A percentile compares a stretch with the other conserved stretches of the same genome.
phyloP scores from a whole-genome alignment of 2,329 filamentous ascomycete species.

The Ophiostoma populinum region DNA sequence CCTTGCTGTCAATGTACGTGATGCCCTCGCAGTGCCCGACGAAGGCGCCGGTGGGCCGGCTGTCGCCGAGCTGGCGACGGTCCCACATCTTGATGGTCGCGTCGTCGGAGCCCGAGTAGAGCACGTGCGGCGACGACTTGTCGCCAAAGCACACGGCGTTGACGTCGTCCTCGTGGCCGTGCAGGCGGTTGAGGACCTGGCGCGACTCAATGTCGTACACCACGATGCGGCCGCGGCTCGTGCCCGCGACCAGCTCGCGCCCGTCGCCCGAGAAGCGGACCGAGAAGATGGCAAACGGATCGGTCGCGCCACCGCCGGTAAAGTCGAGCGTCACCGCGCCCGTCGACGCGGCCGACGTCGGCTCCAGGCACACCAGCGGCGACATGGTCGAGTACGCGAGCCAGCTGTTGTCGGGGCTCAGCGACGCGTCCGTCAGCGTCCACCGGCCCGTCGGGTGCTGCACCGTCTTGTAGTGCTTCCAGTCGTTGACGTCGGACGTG shows the following conservation, averaged over 20 bases:
- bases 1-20: conserved; percentile 54
- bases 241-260: conserved; percentile 77
- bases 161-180: conserved; percentile 73
- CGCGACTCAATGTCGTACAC: conserved; percentile 85
- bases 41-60: conserved; percentile 50
- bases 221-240: conserved; percentile 59
- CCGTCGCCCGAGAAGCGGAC: conserved; percentile 87
- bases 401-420: conserved; percentile 83
- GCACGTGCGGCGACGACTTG: conserved; percentile 70
- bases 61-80: conserved; percentile 75
- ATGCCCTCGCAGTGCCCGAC: conserved; percentile 49
- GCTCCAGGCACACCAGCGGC: conserved; percentile 66
- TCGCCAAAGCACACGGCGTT: conserved; percentile 96
- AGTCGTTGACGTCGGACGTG: conserved; percentile 85
- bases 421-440: conserved; percentile 86
- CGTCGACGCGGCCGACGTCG: conserved; percentile 36
- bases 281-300: conserved; percentile 60
- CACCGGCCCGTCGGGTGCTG: conserved; percentile 75
- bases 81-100: conserved; percentile 94
- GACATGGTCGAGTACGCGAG: conserved; percentile 84
- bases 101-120: conserved; percentile 93
- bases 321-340: conserved; percentile 15
- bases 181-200: conserved; percentile 53
- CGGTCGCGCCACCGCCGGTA: conserved; percentile 18
- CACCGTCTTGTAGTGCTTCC: conserved; percentile 90